phyloP scores from a whole-genome alignment of 2,329 filamentous ascomycete genomes.

The Elsinoe australis region DNA sequence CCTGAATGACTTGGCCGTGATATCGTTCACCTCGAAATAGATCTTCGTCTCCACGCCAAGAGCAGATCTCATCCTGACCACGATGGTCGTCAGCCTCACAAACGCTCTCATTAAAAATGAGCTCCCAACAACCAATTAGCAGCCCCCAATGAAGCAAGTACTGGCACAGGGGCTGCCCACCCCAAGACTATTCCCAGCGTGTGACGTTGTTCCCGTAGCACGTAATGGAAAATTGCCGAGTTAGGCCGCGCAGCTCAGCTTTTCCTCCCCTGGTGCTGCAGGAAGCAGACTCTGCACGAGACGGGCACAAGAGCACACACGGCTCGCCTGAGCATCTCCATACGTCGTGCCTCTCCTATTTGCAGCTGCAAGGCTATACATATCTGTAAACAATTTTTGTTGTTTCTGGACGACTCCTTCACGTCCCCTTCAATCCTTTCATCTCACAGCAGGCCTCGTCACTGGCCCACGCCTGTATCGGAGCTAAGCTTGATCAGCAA shows the following conservation, averaged over 20 bases:
- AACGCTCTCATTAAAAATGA: background rate
- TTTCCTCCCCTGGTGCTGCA: constrained; percentile 8
- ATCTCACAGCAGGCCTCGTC: background rate
- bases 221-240: constrained; percentile 12
- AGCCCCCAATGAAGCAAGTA: background rate
- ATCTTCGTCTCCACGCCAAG: constrained; percentile 10
- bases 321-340: constrained; percentile 8
- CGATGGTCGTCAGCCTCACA: background rate
- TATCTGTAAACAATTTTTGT: background rate
- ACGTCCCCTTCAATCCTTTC: background rate
- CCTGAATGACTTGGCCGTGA: constrained; percentile 4
- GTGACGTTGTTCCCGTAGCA: constrained; percentile 14
- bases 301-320: background rate
- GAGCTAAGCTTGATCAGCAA: constrained; percentile 16
- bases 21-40: constrained; percentile 5
- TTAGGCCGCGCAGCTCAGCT: background rate
- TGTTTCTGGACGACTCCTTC: background rate
- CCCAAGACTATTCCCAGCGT: too few relatives aligned
- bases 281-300: background rate
- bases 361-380: background rate
- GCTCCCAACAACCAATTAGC: constrained; percentile 7
- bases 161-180: background rate
- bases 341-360: constrained; percentile 6
- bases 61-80: background rate
- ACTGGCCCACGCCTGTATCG: constrained; percentile 4